These are phyloP conservation scores for Rhododendron mucronatum DNA, from an alignment of 148 eudicot genomes.

Conservation along the genomic window DNA sequence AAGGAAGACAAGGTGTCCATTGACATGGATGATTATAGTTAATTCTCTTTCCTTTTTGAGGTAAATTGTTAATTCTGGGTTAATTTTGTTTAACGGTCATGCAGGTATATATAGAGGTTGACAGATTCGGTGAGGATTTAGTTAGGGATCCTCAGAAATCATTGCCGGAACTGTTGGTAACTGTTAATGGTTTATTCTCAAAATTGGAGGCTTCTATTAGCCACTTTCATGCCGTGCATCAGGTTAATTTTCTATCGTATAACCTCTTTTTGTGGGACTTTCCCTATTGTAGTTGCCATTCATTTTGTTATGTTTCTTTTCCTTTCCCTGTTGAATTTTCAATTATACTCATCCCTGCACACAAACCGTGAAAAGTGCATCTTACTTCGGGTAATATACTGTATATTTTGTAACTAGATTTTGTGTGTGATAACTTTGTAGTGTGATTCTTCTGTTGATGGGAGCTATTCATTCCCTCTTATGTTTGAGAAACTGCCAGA, in stretches of 20 bases:
- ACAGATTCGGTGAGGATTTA: slow-evolving; percentile 62
- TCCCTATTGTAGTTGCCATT: neutral
- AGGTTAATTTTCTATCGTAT: slow-evolving; percentile 34
- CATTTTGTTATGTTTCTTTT: neutral
- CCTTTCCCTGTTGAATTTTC: neutral
- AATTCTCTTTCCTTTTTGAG: neutral
- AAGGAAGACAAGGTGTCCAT: neutral
- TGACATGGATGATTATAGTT: neutral
- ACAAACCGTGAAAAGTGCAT: neutral
- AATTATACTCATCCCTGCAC: neutral
- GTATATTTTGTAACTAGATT: neutral
- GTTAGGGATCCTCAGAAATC: slow-evolving; percentile 68
- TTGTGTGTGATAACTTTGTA: slow-evolving; percentile 24
- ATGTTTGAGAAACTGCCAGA: slow-evolving; percentile 62
- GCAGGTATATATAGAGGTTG: slow-evolving; percentile 80
- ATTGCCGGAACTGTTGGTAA: slow-evolving; percentile 50
- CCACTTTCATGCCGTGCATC: slow-evolving; percentile 51
- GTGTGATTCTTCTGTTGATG: slow-evolving; percentile 59
- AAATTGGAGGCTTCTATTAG: slow-evolving; percentile 72
- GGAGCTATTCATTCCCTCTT: slow-evolving; percentile 39
- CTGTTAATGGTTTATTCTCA: slow-evolving; percentile 55
- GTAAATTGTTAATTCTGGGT: neutral
- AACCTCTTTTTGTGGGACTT: neutral
- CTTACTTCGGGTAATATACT: neutral
- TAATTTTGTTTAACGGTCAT: slow-evolving; percentile 8